Conservation (phyloP, 176 grass and related monocot species). For the Avena insularis region DNA sequence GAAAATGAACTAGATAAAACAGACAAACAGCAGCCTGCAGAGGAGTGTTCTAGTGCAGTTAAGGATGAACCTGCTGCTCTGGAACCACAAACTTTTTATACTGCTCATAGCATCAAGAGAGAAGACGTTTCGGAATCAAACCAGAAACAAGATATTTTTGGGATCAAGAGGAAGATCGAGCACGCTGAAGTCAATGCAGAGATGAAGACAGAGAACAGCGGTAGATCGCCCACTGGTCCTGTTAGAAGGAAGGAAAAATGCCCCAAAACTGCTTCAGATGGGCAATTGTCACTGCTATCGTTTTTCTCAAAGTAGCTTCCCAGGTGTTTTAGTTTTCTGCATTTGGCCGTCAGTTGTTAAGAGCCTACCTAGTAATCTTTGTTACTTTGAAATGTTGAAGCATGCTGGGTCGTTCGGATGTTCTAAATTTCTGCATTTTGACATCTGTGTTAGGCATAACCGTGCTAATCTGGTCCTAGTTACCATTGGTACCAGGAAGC, state of each 20-base stretch:
- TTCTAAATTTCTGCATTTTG: not conserved
- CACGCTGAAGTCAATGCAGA: constrained; percentile 37
- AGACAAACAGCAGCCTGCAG: constrained; percentile 5
- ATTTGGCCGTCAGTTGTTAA: not conserved
- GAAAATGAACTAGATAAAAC: constrained; percentile 27
- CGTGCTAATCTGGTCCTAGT: no score
- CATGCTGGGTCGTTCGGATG: not conserved
- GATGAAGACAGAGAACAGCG: constrained; percentile 16
- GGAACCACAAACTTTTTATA: constrained; percentile 29
- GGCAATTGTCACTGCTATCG: constrained; percentile 74
- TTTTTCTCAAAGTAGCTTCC: constrained; percentile 73
- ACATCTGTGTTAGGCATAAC: not conserved
- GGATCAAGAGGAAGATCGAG: constrained; percentile 63
- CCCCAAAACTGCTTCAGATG: constrained; percentile 47
- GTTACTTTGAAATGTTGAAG: not conserved
- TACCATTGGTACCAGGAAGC: no score
- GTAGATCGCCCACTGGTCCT: not conserved
- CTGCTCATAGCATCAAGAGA: constrained; percentile 33
- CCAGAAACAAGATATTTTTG: constrained; percentile 11
- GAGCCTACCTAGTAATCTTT: not conserved
- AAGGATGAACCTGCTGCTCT: constrained; percentile 41
- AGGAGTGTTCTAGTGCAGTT: not conserved
- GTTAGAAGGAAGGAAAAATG: constrained; percentile 58
- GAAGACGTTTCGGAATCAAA: constrained; percentile 1
- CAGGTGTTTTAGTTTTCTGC: not conserved